Evolutionary conservation across 2,329 filamentous ascomycete genomes (phyloP).

Genomic region (Apiospora aurea): DNA sequence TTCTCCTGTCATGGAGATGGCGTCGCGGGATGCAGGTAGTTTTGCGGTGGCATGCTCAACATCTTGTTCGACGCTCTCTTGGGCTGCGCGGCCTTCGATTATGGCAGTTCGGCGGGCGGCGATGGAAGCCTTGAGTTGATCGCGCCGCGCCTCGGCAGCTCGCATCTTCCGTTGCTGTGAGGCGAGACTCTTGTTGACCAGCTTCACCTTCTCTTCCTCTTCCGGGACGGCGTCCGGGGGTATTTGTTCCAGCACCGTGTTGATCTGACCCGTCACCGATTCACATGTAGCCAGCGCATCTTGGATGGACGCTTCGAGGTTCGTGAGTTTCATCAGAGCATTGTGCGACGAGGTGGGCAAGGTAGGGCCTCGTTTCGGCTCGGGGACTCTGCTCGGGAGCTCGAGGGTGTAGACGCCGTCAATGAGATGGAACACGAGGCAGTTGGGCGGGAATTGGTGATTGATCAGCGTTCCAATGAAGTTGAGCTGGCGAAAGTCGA

Average conservation of each 20-base stretch:
- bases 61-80: conserved; percentile 65
- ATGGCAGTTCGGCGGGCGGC: conserved; percentile 72
- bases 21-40: conserved; percentile 61
- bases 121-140: conserved; percentile 74
- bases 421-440: conserved; percentile 81
- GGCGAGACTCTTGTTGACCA: conserved; percentile 62
- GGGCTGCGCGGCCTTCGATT: conserved; percentile 63
- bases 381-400: conserved; percentile 59
- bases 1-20: conserved; percentile 64
- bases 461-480: conserved; percentile 77
- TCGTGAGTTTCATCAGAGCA: conserved; percentile 85
- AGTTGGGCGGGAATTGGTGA: conserved; percentile 80
- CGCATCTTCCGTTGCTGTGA: conserved; percentile 72
- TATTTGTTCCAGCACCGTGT: conserved; percentile 56
- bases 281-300: conserved; percentile 83
- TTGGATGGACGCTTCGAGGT: conserved; percentile 88
- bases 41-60: conserved; percentile 67
- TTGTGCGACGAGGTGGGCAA: conserved; percentile 82
- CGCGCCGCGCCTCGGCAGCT: conserved; percentile 65
- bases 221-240: conserved; percentile 52
- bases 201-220: conserved; percentile 56
- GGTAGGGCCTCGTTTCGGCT: conserved; percentile 59
- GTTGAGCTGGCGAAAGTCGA: conserved; percentile 76
- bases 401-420: conserved; percentile 89
- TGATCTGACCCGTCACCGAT: conserved; percentile 80